These are phyloP conservation scores for Candida frijolesensis DNA, from an alignment of 1,139 yeast genomes.

Conservation along the genomic window DNA sequence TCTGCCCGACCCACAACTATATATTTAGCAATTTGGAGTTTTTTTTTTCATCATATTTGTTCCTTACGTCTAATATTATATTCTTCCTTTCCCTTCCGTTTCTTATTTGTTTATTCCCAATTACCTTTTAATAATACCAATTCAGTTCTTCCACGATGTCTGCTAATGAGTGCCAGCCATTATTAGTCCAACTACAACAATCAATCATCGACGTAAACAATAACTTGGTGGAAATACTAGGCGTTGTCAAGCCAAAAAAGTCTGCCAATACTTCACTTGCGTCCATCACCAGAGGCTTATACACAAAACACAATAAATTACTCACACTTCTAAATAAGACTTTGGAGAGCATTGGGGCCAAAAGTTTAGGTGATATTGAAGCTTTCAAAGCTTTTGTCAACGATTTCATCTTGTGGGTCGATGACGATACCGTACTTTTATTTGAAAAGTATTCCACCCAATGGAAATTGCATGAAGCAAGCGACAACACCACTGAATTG, in stretches of 20 bases:
- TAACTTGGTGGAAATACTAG: constrained; percentile 38
- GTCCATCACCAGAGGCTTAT: constrained; percentile 42
- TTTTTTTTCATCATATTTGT: background rate
- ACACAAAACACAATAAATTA: constrained; percentile 41
- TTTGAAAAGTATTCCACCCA: constrained; percentile 33
- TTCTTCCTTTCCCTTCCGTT: too few species aligned
- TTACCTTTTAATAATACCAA: background rate
- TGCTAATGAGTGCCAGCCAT: constrained; percentile 6
- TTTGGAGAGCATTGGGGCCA: constrained; percentile 18
- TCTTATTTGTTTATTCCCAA: background rate
- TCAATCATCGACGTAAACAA: constrained; percentile 33
- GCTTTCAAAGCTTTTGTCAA: constrained; percentile 40
- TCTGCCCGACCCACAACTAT: background rate
- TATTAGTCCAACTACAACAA: constrained; percentile 19
- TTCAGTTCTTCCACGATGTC: constrained; percentile 1
- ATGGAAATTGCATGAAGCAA: constrained; percentile 11
- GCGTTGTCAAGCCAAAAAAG: constrained; percentile 35
- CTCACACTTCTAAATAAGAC: constrained; percentile 25
- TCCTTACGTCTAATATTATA: too few species aligned
- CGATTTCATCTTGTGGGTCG: constrained; percentile 44
- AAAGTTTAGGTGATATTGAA: constrained; percentile 25
- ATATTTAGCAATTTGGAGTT: background rate
- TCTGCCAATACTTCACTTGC: constrained; percentile 25
- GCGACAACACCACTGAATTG: constrained; percentile 19
- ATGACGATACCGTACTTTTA: constrained; percentile 32